A percentile compares a stretch with the other conserved stretches of the same genome.
These are phyloP conservation scores for Helotiales sp. DNA, from an alignment of 2,329 filamentous ascomycete species.

Conservation along the genomic window DNA sequence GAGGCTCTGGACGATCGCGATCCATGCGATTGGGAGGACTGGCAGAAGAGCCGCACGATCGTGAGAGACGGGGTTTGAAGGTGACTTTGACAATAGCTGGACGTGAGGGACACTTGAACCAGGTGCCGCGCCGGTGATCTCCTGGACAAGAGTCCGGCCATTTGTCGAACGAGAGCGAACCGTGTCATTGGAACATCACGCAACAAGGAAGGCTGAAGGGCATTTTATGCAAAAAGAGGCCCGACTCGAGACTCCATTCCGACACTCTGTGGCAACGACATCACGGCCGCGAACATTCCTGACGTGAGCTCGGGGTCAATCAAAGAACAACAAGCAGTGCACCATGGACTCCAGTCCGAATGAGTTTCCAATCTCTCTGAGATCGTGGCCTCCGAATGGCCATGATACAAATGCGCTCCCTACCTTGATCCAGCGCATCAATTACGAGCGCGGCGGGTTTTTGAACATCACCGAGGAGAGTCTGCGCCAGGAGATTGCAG, in stretches of 20 bases:
- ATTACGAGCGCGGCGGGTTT: slow-evolving; percentile 77
- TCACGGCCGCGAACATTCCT: background rate
- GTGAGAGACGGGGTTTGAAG: too few relatives aligned
- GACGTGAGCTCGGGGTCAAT: background rate
- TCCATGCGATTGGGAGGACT: background rate
- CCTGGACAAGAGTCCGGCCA: background rate
- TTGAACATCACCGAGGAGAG: slow-evolving; percentile 74
- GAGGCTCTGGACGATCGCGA: background rate
- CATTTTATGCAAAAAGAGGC: background rate
- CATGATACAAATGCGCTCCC: slow-evolving; percentile 62
- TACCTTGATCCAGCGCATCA: slow-evolving; percentile 77
- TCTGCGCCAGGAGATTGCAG: slow-evolving; percentile 66
- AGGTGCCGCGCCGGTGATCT: too few relatives aligned
- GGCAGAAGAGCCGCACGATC: background rate
- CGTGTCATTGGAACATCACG: background rate
- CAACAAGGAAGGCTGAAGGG: background rate
- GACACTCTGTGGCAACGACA: background rate
- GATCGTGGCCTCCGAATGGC: slow-evolving; percentile 57
- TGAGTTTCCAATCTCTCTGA: slow-evolving; percentile 57
- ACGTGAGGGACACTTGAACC: background rate
- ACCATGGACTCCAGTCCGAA: slow-evolving; percentile 38
- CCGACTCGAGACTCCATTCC: background rate
- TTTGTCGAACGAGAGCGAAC: background rate
- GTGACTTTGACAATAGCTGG: too few relatives aligned
- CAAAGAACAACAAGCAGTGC: background rate